A percentile compares a stretch with the other conserved stretches of the same genome.
Conservation (phyloP, 371 early-diverging fungal genomes). For the Haplosporangium sp. region DNA sequence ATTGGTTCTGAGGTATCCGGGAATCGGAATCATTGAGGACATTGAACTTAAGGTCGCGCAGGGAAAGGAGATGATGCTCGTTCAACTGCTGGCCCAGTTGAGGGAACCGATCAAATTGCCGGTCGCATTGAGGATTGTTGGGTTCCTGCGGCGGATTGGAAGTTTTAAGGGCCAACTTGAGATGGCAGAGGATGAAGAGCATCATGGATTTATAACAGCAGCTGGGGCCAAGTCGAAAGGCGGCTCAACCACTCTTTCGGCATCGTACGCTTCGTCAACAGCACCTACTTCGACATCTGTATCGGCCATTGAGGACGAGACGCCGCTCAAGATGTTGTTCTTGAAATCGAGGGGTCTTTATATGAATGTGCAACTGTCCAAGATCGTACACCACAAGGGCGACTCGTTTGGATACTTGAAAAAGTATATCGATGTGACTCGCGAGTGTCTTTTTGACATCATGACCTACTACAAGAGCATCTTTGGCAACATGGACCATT, state of each 20-base stretch:
- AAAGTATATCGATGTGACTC: conserved; percentile 78
- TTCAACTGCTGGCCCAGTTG: conserved; percentile 75
- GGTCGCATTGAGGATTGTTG: conserved; percentile 80
- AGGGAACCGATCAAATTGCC: conserved; percentile 83
- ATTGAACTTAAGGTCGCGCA: conserved; percentile 74
- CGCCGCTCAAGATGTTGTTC: conserved; percentile 79
- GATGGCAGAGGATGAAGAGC: conserved; percentile 34
- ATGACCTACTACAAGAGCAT: conserved; percentile 85
- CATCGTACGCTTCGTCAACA: background rate
- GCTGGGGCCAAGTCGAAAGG: background rate
- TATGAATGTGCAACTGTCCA: conserved; percentile 64
- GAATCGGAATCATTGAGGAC: conserved; percentile 65
- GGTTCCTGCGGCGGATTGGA: conserved; percentile 82
- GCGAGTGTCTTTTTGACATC: conserved; percentile 86
- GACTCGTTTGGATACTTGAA: conserved; percentile 76
- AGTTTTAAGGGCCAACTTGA: conserved; percentile 57
- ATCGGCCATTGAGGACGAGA: conserved; percentile 61
- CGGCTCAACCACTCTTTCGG: background rate
- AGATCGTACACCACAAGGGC: conserved; percentile 57
- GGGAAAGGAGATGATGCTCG: conserved; percentile 75
- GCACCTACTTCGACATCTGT: background rate
- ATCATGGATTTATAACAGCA: conserved; percentile 4
- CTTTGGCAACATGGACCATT: conserved; percentile 65
- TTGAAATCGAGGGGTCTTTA: conserved; percentile 77
- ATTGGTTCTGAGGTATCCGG: conserved; percentile 67